Percentiles rank a stretch among this genome's conserved stretches.
Conservation (phyloP, 2,329 filamentous ascomycete species). For the Fusarium sp. region DNA sequence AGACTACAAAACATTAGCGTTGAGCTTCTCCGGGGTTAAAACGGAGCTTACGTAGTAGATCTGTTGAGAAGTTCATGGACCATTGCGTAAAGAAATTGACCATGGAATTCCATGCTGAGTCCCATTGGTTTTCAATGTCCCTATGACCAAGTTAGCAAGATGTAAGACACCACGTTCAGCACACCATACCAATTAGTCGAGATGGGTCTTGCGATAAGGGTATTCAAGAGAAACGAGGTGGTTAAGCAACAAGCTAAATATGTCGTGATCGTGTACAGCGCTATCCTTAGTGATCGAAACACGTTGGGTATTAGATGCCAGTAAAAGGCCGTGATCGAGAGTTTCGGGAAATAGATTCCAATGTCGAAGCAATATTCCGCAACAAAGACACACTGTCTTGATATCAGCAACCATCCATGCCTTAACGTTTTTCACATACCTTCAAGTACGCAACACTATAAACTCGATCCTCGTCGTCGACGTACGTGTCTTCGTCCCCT, state of each 20-base stretch:
- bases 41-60: too few relatives aligned
- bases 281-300: not conserved
- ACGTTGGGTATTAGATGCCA: conserved; percentile 19
- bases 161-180: too few relatives aligned
- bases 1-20: too few relatives aligned
- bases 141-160: too few relatives aligned
- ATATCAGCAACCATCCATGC: too few relatives aligned
- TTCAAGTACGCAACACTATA: not conserved
- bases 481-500: accelerated
- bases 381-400: not conserved
- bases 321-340: conserved; percentile 15
- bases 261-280: not conserved
- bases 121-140: conserved; percentile 13
- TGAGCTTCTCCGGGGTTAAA: too few relatives aligned
- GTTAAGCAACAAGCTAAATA: not conserved
- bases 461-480: not conserved
- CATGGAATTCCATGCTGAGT: conserved; percentile 7
- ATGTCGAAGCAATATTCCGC: conserved; percentile 17
- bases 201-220: not conserved
- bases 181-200: conserved; percentile 29
- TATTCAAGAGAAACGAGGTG: not conserved
- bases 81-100: conserved; percentile 5
- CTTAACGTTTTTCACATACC: too few relatives aligned
- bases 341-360: conserved; percentile 13
- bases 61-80: conserved; percentile 18